Evolutionary conservation across 2,329 filamentous ascomycete species (phyloP).

Genomic region (Drechslera avenae): DNA sequence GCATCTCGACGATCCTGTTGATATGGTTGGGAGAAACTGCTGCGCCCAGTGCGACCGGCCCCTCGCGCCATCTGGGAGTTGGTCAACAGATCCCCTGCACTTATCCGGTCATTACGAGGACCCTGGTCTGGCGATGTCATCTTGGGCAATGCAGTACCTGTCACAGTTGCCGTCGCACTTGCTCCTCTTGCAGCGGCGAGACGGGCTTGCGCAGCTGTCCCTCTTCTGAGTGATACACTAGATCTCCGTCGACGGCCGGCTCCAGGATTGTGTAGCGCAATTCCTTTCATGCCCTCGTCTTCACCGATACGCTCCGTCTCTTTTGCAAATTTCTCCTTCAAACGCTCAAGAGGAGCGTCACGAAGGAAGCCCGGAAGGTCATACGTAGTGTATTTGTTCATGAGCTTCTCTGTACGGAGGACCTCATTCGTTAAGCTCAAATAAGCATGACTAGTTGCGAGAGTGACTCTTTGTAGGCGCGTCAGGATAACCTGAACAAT

Average conservation of each 20-base stretch:
- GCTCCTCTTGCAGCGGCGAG: constrained; percentile 55
- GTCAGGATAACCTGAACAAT: constrained; percentile 98
- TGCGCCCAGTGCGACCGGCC: constrained; percentile 56
- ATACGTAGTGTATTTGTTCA: constrained; percentile 90
- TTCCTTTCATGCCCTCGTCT: constrained; percentile 87
- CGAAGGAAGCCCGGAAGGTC: constrained; percentile 90
- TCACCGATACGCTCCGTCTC: constrained; percentile 82
- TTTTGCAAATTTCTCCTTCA: constrained; percentile 90
- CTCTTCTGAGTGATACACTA: constrained; percentile 72
- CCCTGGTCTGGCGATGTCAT: constrained; percentile 33
- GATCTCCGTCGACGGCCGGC: constrained; percentile 71
- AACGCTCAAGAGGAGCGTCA: constrained; percentile 76
- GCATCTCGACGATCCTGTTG: constrained; percentile 51
- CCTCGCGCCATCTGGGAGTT: constrained; percentile 74
- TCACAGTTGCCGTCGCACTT: constrained; percentile 27
- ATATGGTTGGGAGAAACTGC: constrained; percentile 57
- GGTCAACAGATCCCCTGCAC: constrained; percentile 74
- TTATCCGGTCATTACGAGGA: constrained; percentile 41
- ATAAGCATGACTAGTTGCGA: constrained; percentile 93
- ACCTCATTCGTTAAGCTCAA: constrained; percentile 91
- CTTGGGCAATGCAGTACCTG: constrained; percentile 24
- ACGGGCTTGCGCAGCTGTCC: constrained; percentile 74
- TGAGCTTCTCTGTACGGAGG: constrained; percentile 86
- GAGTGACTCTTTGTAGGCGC: constrained; percentile 88
- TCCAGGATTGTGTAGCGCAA: constrained; percentile 86